Percentiles rank a stretch among this genome's conserved stretches.
phyloP scores from a whole-genome alignment of 169 alveolate genomes.

The Amoebophrya sp. region DNA sequence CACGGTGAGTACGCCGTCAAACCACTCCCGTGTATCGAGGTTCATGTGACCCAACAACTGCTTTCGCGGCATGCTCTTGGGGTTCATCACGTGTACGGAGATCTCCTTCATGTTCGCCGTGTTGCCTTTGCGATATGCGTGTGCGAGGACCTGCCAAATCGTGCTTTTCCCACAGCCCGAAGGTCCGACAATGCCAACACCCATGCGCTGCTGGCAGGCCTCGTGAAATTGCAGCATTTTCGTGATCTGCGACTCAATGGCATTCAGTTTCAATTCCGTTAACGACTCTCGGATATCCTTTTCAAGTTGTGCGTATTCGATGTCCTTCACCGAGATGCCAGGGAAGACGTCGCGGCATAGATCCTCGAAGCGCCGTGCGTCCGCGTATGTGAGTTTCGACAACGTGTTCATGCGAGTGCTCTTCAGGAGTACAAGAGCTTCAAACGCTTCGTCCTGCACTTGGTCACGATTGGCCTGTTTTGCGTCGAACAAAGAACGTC shows the following conservation, averaged over 20 bases:
- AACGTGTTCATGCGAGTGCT: conserved; percentile 79
- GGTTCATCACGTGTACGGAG: conserved; percentile 60
- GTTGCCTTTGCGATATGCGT: conserved; percentile 48
- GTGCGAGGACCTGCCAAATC: conserved; percentile 75
- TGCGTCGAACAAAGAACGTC: conserved; percentile 59
- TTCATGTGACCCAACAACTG: conserved; percentile 83
- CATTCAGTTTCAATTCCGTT: conserved; percentile 61
- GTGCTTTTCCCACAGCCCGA: conserved; percentile 88
- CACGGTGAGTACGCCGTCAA: conserved; percentile 83
- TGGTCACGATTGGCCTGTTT: conserved; percentile 43
- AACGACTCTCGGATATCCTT: conserved; percentile 66
- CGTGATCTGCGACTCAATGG: conserved; percentile 66
- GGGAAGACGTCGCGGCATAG: conserved; percentile 79
- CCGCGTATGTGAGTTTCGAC: conserved; percentile 80
- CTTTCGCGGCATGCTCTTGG: conserved; percentile 83
- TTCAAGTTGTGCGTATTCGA: conserved; percentile 72
- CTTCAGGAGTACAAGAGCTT: conserved; percentile 65
- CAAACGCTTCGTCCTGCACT: conserved; percentile 57
- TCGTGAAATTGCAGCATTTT: conserved; percentile 84
- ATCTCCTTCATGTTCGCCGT: conserved; percentile 36
- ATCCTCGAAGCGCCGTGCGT: conserved; percentile 69
- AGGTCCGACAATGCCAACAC: conserved; percentile 87
- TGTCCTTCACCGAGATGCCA: conserved; percentile 70
- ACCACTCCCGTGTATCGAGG: conserved; percentile 86
- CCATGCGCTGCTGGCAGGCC: conserved; percentile 87